Percentiles rank a stretch among this genome's conserved stretches.
Conservation (phyloP, 306 rosid genomes). For the Quercus aquifolioides region DNA sequence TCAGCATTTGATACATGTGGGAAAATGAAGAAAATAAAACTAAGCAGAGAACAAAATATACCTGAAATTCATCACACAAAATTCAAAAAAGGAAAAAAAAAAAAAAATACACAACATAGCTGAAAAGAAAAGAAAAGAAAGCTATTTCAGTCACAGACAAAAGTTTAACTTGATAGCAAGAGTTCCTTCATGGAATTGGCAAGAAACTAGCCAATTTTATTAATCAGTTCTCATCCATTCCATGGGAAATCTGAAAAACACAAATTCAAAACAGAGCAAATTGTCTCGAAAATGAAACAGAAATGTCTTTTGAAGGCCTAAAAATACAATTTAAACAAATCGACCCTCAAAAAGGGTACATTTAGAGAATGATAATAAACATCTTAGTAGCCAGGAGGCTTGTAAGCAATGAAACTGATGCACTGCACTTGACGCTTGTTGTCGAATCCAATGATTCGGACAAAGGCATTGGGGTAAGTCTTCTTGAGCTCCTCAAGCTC, state of each 20-base stretch:
- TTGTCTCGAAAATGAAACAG: conserved; percentile 4
- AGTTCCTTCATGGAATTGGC: neutral
- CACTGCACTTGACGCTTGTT: conserved; percentile 77
- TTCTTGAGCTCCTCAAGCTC: conserved; percentile 50
- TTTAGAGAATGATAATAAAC: neutral
- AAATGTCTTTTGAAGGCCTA: neutral
- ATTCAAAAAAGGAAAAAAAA: neutral
- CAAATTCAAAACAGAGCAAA: conserved; percentile 26
- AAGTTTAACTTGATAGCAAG: neutral
- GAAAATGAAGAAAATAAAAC: no score
- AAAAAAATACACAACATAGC: neutral
- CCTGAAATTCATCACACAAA: no score
- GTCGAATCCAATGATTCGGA: conserved; percentile 88
- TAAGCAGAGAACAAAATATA: no score
- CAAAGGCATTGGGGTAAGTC: conserved; percentile 34
- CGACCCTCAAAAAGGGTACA: conserved; percentile 12
- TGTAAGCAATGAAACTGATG: conserved; percentile 84
- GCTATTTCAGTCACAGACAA: neutral
- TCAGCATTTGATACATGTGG: no score
- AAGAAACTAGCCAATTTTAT: conserved; percentile 24
- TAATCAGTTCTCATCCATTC: conserved; percentile 39
- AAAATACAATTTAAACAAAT: conserved; percentile 9
- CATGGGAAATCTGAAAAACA: conserved; percentile 29
- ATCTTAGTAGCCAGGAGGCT: conserved; percentile 28
- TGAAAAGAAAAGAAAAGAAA: no score